Evolutionary conservation across 768 basidiomycete species (phyloP).

Genomic region (Kwoniella sp.): DNA sequence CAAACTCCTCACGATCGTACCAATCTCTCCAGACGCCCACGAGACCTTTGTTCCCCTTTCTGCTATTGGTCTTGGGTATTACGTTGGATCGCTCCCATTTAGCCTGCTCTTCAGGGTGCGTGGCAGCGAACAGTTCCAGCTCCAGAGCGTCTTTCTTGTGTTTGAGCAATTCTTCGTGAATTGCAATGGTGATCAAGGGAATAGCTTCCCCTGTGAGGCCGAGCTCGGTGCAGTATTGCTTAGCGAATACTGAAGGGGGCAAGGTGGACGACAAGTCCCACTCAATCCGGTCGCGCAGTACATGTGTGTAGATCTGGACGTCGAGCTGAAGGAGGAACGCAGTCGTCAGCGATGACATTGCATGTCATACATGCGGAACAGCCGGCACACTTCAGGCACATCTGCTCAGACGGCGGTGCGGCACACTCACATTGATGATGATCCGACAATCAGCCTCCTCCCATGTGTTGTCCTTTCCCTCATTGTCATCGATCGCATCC

Average conservation of each 20-base stretch:
- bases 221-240: slow-evolving; percentile 77
- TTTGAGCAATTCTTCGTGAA: slow-evolving; percentile 92
- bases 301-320: slow-evolving; percentile 89
- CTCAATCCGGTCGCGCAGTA: slow-evolving; percentile 92
- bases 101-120: slow-evolving; percentile 62
- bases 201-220: slow-evolving; percentile 84
- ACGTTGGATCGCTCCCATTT: slow-evolving; percentile 63
- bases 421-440: slow-evolving; percentile 58
- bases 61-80: slow-evolving; percentile 63
- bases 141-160: slow-evolving; percentile 95
- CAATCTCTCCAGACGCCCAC: slow-evolving; percentile 94
- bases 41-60: slow-evolving; percentile 74
- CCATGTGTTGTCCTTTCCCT: slow-evolving; percentile 36
- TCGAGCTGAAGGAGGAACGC: slow-evolving; percentile 70
- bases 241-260: slow-evolving; percentile 83
- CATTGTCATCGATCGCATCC: slow-evolving; percentile 60
- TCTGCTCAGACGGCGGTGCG: too few species aligned
- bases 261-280: slow-evolving; percentile 87
- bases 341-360: background rate
- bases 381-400: too few species aligned
- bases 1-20: slow-evolving; percentile 86
- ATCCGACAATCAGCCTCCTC: slow-evolving; percentile 58
- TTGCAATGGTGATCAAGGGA: slow-evolving; percentile 85
- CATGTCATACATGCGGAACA: background rate
- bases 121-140: slow-evolving; percentile 77